Base-by-base conservation (phyloP, 148 eudicot genomes). In the Persicaria maculosa region DNA sequence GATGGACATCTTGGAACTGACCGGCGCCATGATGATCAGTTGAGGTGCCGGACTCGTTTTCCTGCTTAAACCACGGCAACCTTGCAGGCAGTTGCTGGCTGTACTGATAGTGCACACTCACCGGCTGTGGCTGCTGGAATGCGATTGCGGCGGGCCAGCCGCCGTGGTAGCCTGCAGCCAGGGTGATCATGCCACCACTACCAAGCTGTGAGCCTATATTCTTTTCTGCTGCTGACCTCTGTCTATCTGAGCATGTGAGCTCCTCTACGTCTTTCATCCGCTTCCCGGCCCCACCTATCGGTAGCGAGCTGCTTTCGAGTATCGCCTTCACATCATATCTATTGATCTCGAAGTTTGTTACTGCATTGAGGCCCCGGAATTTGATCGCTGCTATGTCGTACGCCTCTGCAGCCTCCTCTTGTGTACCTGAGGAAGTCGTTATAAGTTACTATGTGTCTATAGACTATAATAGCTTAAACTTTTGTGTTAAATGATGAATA, bases 351-450 rank as follows among this genome's bases (percentile, higher is more conserved):
- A 94, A 94, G 83, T 94, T 94, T 0, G 98, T 94, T 0, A 94
- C 98, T 1, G 98, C 97, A 9, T 88, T 94, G 12, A 91, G 74
- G 6, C 98, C 98, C 0, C 97, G 83, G 81, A 91, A 94, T 44
- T 91, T 94, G 75, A 94, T 94, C 22, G 98, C 98, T n/a, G 98
- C 98, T 70, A 91, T 90, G 83, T 94, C 98, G 44, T 94, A 94
- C 11, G 98, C 98, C 74, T 94, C 98, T 19, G 98, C 98, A 46
- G 98, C 98, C 82, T 94, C 98, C 76, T 94, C 98, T 76, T 94
- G 97, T 40, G 98, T 94, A 78, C 93, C 98, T 94, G 31, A 44
- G 20, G 44, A 65, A 40, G 14, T 19, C 8, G 9, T 14, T 15
- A 3, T 14, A 19, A 14, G 17, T 61, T 14, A 14, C 2, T 14